Evolutionary conservation across 179 eudicot genomes (phyloP).

Genomic region (Corrigiola litoralis): DNA sequence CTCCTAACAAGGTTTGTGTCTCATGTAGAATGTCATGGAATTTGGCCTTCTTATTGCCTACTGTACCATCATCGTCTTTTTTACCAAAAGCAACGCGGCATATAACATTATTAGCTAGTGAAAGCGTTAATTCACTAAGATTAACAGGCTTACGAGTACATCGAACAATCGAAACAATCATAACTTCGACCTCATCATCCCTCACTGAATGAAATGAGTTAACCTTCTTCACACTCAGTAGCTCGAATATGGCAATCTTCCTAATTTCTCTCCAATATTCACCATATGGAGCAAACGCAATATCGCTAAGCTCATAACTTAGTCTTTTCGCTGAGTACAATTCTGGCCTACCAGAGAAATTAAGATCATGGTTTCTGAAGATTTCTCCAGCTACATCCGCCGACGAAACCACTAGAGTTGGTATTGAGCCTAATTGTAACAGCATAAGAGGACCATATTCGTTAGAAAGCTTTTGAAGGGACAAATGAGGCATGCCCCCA

Average conservation of each 20-base stretch:
- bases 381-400: constrained; percentile 30
- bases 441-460: constrained; percentile 45
- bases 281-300: constrained; percentile 41
- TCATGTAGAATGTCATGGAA: constrained; percentile 22
- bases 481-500: constrained; percentile 28
- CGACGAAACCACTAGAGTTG: constrained; percentile 51
- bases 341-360: constrained; percentile 39
- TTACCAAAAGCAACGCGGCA: constrained; percentile 44
- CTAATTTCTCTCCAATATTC: constrained; percentile 44
- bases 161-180: constrained; percentile 23
- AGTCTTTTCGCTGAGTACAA: constrained; percentile 24
- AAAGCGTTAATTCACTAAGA: constrained; percentile 34
- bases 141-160: constrained; percentile 16
- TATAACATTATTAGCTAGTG: constrained; percentile 36
- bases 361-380: constrained; percentile 34
- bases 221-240: constrained; percentile 38
- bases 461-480: constrained; percentile 29
- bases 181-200: constrained; percentile 28
- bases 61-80: constrained; percentile 12
- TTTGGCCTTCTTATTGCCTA: constrained; percentile 8
- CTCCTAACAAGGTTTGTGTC: constrained; percentile 37
- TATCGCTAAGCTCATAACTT: constrained; percentile 20
- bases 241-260: constrained; percentile 34
- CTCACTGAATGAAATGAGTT: constrained; percentile 32
- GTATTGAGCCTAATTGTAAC: constrained; percentile 45